phyloP scores from a whole-genome alignment of 257 asterid genomes.

The Scutellaria barbata region DNA sequence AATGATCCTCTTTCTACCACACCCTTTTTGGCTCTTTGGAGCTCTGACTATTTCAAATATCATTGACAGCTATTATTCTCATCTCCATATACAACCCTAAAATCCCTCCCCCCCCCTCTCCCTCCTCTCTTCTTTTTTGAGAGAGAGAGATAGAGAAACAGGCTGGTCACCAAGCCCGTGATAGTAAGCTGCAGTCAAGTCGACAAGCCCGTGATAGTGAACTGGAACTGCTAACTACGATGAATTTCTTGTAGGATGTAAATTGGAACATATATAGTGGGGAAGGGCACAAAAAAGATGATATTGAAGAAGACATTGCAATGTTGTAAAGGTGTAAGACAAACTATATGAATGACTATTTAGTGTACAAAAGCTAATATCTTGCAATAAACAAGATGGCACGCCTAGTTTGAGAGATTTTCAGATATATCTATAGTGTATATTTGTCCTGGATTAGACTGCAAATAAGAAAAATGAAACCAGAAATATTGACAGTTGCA shows the following conservation, averaged over 20 bases:
- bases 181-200: not conserved
- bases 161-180: not conserved
- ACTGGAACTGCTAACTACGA: not conserved
- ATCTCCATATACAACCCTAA: conserved; percentile 24
- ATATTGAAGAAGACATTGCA: conserved; percentile 37
- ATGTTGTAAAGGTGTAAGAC: conserved; percentile 40
- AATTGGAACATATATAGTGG: not conserved
- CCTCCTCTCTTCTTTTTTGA: conserved; percentile 11
- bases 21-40: conserved; percentile 26
- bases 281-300: not conserved
- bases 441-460: conserved; percentile 33
- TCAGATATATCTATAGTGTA: conserved; percentile 28
- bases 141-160: not conserved
- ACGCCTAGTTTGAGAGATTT: conserved; percentile 35
- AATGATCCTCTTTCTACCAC: conserved; percentile 35
- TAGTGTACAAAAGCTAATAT: conserved; percentile 42
- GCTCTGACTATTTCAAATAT: conserved; percentile 17
- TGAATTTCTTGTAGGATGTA: not conserved
- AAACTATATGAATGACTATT: conserved; percentile 42
- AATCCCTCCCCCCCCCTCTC: conserved; percentile 28
- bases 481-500: conserved; percentile 47
- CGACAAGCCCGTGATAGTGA: not conserved
- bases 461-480: conserved; percentile 26
- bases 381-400: conserved; percentile 24
- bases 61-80: conserved; percentile 29